Conservation (phyloP, 78 protist species). For the Protostelium mycophagum region DNA sequence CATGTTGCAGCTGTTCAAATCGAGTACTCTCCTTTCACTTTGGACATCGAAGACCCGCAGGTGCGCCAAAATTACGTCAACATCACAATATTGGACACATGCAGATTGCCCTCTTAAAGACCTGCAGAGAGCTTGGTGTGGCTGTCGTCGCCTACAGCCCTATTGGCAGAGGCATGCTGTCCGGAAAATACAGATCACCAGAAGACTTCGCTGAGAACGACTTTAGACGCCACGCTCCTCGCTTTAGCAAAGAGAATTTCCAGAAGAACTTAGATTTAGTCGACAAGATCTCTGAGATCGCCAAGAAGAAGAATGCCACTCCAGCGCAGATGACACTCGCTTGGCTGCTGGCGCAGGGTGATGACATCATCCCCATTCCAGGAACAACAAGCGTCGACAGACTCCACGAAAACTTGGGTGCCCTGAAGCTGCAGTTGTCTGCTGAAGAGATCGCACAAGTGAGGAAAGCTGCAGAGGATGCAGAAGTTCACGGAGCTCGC, state of each 20-base stretch:
- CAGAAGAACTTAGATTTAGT: slow-evolving; percentile 5
- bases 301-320: slow-evolving; percentile 7
- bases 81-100: no score
- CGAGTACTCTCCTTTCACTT: slow-evolving; percentile 24
- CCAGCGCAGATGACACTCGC: slow-evolving; percentile 17
- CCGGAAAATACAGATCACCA: background rate
- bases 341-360: slow-evolving; percentile 24
- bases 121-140: slow-evolving; percentile 21
- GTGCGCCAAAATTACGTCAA: background rate
- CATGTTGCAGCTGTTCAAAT: slow-evolving; percentile 13
- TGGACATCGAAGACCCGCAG: slow-evolving; percentile 15
- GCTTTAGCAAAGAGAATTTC: slow-evolving; percentile 22
- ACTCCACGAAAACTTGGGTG: background rate
- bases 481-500: background rate
- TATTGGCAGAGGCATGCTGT: slow-evolving; percentile 31
- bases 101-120: slow-evolving; percentile 2
- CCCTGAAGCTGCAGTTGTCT: background rate
- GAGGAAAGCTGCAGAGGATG: background rate
- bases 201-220: background rate
- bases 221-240: slow-evolving; percentile 1
- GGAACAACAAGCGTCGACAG: background rate
- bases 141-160: slow-evolving; percentile 21
- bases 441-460: background rate
- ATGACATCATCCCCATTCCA: slow-evolving; percentile 8
- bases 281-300: background rate